phyloP scores from a whole-genome alignment of 495 filamentous ascomycete species.

The Trichoderma gamsii region DNA sequence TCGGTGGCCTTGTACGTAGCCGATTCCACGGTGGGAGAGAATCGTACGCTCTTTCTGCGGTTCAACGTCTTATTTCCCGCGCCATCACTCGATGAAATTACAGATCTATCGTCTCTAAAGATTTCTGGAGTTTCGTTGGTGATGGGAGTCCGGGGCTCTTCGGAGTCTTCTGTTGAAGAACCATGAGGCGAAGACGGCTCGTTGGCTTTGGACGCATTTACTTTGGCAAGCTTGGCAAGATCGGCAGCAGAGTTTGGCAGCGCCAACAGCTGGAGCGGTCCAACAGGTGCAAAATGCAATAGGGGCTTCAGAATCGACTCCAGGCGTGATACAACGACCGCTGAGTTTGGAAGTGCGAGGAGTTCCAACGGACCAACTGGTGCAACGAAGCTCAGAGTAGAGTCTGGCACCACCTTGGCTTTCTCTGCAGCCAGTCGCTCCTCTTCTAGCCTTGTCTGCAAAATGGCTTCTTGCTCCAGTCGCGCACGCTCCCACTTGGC shows the following conservation, averaged over 20 bases:
- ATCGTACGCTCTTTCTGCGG: conserved; percentile 55
- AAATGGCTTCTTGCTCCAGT: conserved; percentile 71
- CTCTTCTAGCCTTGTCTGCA: conserved; percentile 61
- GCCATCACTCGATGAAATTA: conserved; percentile 10
- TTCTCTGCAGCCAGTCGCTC: conserved; percentile 32
- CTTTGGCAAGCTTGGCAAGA: conserved; percentile 6
- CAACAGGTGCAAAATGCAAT: conserved; percentile 27
- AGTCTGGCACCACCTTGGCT: not conserved
- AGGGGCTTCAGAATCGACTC: conserved; percentile 4
- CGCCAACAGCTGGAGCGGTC: conserved; percentile 26
- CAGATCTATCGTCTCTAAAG: not conserved
- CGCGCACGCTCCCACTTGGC: conserved; percentile 88
- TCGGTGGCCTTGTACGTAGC: conserved; percentile 47
- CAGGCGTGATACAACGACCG: not conserved
- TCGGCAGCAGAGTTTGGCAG: conserved; percentile 29
- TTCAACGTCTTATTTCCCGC: conserved; percentile 23
- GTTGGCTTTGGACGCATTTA: not conserved
- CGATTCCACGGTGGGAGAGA: conserved; percentile 55
- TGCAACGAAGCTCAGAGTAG: not conserved
- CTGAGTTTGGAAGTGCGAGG: conserved; percentile 28
- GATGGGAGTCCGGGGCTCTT: conserved; percentile 8
- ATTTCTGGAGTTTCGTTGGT: not conserved
- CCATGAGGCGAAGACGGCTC: not conserved
- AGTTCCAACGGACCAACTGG: conserved; percentile 29
- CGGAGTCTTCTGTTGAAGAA: not conserved